Evolutionary conservation across 225 moss, liverwort and hornwort genomes (phyloP).

Genomic region (Pseudisothecium myosuroides): DNA sequence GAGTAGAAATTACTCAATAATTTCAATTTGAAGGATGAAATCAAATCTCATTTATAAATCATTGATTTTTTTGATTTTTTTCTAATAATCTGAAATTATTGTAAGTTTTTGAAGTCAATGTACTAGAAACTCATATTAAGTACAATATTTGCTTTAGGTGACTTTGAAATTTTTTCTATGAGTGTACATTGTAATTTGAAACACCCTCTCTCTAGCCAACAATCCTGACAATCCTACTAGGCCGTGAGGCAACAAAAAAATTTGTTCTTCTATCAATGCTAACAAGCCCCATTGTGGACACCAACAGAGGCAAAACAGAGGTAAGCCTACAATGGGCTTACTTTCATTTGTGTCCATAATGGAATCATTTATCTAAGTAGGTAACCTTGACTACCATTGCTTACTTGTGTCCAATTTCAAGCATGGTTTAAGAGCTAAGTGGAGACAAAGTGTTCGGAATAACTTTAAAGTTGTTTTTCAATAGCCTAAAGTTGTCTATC

Average conservation of each 20-base stretch:
- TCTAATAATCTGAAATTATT: not conserved
- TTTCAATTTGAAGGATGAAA: not conserved
- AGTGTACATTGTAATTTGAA: not conserved
- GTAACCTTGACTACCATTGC: not conserved
- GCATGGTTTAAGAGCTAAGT: rapidly evolving
- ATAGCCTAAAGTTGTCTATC: not conserved
- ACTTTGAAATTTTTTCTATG: not conserved
- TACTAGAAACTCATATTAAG: not conserved
- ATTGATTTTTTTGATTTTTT: too few species aligned
- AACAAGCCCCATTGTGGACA: not conserved
- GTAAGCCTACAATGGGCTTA: too few species aligned
- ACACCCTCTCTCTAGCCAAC: not conserved
- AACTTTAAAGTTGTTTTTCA: not conserved
- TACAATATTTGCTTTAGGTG: not conserved
- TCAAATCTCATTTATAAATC: not conserved
- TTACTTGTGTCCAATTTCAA: not conserved
- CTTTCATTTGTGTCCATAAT: not conserved
- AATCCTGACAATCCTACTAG: rapidly evolving
- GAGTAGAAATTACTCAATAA: not conserved
- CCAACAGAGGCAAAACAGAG: too few species aligned
- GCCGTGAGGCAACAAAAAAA: too few species aligned
- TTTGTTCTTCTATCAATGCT: too few species aligned
- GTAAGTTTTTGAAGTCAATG: not conserved
- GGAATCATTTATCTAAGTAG: not conserved
- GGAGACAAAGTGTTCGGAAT: not conserved